Conservation (phyloP, 495 filamentous ascomycete genomes). For the Haplographium delicatum region DNA sequence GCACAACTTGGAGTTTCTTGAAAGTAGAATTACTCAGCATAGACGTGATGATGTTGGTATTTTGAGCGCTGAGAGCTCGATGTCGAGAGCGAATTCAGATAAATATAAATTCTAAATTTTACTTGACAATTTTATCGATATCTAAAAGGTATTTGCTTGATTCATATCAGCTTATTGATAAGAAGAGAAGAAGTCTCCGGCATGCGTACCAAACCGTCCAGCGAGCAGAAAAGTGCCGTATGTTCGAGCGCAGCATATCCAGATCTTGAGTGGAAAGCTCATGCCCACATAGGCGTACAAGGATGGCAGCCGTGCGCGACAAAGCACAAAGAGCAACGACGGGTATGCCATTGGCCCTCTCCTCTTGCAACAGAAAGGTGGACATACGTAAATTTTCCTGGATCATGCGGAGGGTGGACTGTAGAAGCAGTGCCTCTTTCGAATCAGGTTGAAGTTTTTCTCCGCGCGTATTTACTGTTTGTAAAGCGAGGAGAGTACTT, state of each 20-base stretch:
- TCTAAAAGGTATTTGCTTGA: not conserved
- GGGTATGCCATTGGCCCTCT: not conserved
- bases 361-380: not conserved
- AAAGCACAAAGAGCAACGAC: not conserved
- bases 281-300: not conserved
- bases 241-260: not conserved
- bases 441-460: not conserved
- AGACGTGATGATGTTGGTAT: no score
- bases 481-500: not conserved
- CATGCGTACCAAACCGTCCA: not conserved
- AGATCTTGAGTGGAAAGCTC: not conserved
- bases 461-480: not conserved
- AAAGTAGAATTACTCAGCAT: no score
- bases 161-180: not conserved
- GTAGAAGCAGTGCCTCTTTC: slow-evolving; percentile 1
- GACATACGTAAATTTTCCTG: not conserved
- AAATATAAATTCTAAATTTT: no score
- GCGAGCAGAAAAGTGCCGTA: not conserved
- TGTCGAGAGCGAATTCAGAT: no score
- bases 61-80: no score
- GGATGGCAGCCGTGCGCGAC: not conserved
- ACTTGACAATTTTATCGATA: not conserved
- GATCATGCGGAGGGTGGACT: not conserved
- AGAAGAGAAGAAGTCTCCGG: not conserved
- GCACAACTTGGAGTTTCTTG: no score